Percentiles rank a stretch among this genome's conserved stretches.
Conservation (phyloP, 371 early-diverging fungal genomes). For the Lichtheimia hyalospora region DNA sequence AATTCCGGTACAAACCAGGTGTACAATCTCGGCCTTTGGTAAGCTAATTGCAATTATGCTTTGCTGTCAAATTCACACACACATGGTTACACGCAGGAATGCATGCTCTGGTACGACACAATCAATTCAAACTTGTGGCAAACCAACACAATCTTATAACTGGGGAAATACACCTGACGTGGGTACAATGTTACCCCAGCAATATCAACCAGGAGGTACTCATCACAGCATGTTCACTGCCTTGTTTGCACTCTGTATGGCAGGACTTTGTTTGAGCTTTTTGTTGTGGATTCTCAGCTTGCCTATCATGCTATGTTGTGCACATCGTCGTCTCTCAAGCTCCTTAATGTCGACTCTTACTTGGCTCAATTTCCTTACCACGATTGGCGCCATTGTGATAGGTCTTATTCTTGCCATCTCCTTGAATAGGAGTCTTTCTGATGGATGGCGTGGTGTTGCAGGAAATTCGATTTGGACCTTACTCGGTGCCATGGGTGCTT, state of each 20-base stretch:
- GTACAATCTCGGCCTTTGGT: conserved; percentile 35
- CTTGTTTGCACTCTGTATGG: conserved; percentile 35
- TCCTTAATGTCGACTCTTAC: conserved; percentile 24
- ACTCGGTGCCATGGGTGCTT: conserved; percentile 14
- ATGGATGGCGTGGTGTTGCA: conserved; percentile 7
- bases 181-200: conserved; percentile 9
- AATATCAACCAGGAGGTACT: conserved; percentile 8
- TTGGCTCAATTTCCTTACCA: conserved; percentile 34
- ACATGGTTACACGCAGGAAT: conserved; percentile 13
- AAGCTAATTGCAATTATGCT: conserved; percentile 7
- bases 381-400: conserved; percentile 27
- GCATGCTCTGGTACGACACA: conserved; percentile 8
- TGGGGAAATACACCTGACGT: conserved; percentile 39
- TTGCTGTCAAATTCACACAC: background rate
- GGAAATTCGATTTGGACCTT: conserved; percentile 20
- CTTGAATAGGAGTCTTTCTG: background rate
- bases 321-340: conserved; percentile 20
- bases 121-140: conserved; percentile 5
- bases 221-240: conserved; percentile 26
- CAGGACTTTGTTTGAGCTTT: conserved; percentile 32
- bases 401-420: conserved; percentile 12
- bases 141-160: conserved; percentile 31
- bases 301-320: conserved; percentile 18
- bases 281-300: conserved; percentile 36
- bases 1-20: conserved; percentile 12